Evolutionary conservation across 192 early-diverging fungal species (phyloP).

Genomic region (Backusella luteola): DNA sequence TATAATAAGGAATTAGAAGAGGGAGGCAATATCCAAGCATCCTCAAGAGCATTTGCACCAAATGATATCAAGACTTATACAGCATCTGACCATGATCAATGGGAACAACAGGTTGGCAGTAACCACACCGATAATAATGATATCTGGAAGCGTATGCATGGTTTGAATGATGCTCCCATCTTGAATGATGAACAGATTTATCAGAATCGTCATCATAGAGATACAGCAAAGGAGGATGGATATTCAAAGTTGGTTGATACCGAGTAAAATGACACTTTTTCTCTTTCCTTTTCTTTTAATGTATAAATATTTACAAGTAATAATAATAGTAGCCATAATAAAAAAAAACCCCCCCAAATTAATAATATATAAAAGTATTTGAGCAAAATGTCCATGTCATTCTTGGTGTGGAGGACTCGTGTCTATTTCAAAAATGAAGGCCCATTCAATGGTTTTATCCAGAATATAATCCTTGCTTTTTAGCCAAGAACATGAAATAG

Average conservation of each 20-base stretch:
- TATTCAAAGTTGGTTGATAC: not conserved
- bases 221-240: not conserved
- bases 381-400: not conserved
- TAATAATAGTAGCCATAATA: not conserved
- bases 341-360: not conserved
- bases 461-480: not conserved
- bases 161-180: slow-evolving; percentile 13
- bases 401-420: too few relatives aligned
- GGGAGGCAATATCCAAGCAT: not conserved
- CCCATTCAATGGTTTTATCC: too few relatives aligned
- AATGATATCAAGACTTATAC: slow-evolving; percentile 28
- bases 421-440: too few relatives aligned
- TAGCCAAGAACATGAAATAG: not conserved
- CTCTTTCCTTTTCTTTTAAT: not conserved
- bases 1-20: slow-evolving; percentile 17
- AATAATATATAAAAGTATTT: not conserved
- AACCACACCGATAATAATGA: slow-evolving; percentile 12
- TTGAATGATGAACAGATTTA: slow-evolving; percentile 18
- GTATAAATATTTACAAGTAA: not conserved
- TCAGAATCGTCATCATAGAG: not conserved
- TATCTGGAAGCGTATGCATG: slow-evolving; percentile 25
- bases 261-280: not conserved
- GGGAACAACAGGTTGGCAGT: slow-evolving; percentile 17
- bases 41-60: not conserved
- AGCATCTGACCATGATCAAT: slow-evolving; percentile 29